Base-by-base conservation (phyloP, 257 asterid genomes). In the Lithospermum erythrorhizon region DNA sequence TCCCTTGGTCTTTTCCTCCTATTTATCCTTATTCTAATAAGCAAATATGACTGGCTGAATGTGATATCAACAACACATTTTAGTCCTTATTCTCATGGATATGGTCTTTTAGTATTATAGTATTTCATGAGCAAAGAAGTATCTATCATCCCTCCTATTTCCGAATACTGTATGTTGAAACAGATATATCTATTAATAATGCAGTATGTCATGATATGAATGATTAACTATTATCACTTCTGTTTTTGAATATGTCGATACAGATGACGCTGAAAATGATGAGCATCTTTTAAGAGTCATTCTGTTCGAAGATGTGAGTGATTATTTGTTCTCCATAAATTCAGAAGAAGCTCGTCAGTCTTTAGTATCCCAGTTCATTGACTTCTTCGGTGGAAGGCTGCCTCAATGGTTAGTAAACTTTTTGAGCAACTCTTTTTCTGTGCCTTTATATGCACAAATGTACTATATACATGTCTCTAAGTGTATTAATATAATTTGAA, bases 381-480 rank as follows among this genome's bases (percentile, higher is more conserved):
- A 93, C 68, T 93, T 86, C 84, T 93, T 72, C 62, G 95, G 83
- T 16, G 98, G 98, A 75, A 82, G 86, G 76, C 84, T 86, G 59
- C 68, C 87, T 70, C 95, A 89, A 64, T 93, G 98, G 98, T 93
- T 66, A 63, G 94, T 83, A 61, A 59, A 71, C 58, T 64, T 64
- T 23, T 56, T 65, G 49, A 59, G 47, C 61, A 35, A 20, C 52
- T 32, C 7, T 61, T 58, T 30, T 55, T 20, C 41, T 22, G 29
- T 58, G 3, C 61, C 55, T 52, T 59, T 22, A 16, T 9, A 10
- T 32, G 53, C 24, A 17, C 57, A 4, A n/a, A 9, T 2, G 4
- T 27, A 27, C 32, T 27, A 27, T 27, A 5, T 27, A 27, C 32
- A 27, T 27, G 32, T 27, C 32, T 27, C 32, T 27, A 27, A 24